Evolutionary conservation across 495 filamentous ascomycete genomes (phyloP).

Genomic region (Penicillium soppii): DNA sequence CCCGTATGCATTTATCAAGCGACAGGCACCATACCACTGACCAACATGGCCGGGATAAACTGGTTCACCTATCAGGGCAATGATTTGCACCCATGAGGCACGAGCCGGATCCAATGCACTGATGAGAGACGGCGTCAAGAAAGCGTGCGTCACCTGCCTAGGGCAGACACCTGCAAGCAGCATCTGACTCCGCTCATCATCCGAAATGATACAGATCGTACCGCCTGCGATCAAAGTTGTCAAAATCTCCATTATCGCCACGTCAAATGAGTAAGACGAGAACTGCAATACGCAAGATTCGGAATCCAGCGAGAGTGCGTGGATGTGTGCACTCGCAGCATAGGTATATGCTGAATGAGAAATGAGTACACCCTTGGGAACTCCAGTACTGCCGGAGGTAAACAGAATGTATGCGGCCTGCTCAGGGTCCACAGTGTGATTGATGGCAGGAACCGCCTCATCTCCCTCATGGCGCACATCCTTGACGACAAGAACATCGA

Average conservation of each 20-base stretch:
- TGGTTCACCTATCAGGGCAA: background rate
- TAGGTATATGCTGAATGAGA: conserved; percentile 31
- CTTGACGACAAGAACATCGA: background rate
- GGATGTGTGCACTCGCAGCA: background rate
- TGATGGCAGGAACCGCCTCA: conserved; percentile 20
- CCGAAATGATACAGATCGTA: conserved; percentile 22
- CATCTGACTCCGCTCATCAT: background rate
- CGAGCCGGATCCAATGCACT: background rate
- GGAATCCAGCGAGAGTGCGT: background rate
- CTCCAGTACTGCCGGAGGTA: conserved; percentile 34
- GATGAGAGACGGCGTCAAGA: background rate
- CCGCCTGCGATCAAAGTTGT: conserved; percentile 23
- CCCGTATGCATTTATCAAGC: background rate
- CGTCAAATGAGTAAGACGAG: conserved; percentile 26
- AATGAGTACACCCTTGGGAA: conserved; percentile 40
- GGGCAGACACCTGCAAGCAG: background rate
- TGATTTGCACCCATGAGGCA: background rate
- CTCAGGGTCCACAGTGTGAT: background rate
- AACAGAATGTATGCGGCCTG: conserved; percentile 22
- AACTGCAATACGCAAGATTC: conserved; percentile 11
- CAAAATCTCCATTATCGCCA: conserved; percentile 20
- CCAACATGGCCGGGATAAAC: background rate
- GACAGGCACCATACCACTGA: background rate
- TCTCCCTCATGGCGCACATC: no score
- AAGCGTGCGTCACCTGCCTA: background rate